Conservation (phyloP, 2,329 filamentous ascomycete species). For the Drechslerella stenobrocha region DNA sequence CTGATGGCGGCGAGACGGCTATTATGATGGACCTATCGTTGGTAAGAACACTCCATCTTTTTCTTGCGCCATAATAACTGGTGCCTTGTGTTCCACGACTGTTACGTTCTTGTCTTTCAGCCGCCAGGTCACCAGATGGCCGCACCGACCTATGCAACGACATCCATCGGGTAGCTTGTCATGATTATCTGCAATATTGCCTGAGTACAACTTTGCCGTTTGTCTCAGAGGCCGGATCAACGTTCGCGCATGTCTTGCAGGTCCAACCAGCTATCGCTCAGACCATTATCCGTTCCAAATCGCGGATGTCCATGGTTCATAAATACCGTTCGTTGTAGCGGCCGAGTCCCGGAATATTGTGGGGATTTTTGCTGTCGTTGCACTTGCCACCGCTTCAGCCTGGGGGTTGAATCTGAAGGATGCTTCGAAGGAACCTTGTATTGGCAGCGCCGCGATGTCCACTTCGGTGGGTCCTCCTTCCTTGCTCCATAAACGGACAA, state of each 20-base stretch:
- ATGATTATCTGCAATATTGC: neutral
- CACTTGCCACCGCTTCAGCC: slow-evolving; percentile 11
- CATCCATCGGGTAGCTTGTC: slow-evolving; percentile 9
- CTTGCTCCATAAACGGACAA: slow-evolving; percentile 29
- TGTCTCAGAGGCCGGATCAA: slow-evolving; percentile 23
- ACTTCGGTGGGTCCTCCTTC: slow-evolving; percentile 24
- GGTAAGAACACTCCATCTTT: slow-evolving; percentile 44
- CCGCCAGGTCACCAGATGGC: slow-evolving; percentile 12
- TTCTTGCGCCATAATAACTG: slow-evolving; percentile 13
- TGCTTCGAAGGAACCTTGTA: slow-evolving; percentile 43
- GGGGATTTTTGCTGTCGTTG: slow-evolving; percentile 11
- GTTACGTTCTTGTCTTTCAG: slow-evolving; percentile 25
- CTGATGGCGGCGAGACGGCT: slow-evolving; percentile 16
- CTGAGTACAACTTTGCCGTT: neutral
- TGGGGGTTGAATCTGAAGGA: slow-evolving; percentile 27
- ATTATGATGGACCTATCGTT: slow-evolving; percentile 3
- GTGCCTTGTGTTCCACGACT: slow-evolving; percentile 25
- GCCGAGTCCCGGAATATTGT: slow-evolving; percentile 12
- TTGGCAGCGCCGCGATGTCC: slow-evolving; percentile 45
- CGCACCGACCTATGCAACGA: slow-evolving; percentile 20
- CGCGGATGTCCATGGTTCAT: slow-evolving; percentile 21
- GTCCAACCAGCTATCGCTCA: slow-evolving; percentile 42
- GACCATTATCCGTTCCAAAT: slow-evolving; percentile 18
- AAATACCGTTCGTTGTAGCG: too few relatives aligned
- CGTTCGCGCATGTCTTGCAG: slow-evolving; percentile 45